These are phyloP conservation scores for Gautieria morchelliformis DNA, from an alignment of 768 basidiomycete genomes.

Conservation along the genomic window DNA sequence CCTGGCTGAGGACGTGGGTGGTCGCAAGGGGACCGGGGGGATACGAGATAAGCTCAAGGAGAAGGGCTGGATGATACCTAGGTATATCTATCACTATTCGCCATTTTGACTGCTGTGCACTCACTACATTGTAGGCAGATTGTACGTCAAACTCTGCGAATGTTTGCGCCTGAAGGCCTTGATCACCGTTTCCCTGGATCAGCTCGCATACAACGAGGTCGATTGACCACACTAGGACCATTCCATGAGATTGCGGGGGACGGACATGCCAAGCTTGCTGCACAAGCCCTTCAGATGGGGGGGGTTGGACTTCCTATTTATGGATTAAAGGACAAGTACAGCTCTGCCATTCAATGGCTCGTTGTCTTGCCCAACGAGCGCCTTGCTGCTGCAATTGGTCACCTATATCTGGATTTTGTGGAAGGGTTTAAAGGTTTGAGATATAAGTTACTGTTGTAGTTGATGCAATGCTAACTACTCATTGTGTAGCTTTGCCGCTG, in stretches of 20 bases:
- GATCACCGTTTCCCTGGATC: neutral
- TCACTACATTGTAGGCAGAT: neutral
- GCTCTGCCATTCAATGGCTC: constrained; percentile 12
- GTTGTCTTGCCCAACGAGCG: constrained; percentile 20
- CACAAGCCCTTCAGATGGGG: constrained; percentile 21
- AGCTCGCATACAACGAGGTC: neutral
- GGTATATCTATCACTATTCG: neutral
- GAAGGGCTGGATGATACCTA: neutral
- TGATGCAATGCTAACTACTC: neutral
- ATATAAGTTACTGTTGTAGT: neutral
- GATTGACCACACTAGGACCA: neutral
- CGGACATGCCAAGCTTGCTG: constrained; percentile 23
- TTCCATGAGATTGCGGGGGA: constrained; percentile 9
- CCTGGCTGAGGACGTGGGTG: neutral
- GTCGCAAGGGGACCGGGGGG: neutral
- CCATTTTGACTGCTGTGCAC: neutral
- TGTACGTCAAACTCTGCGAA: neutral
- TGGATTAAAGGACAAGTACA: constrained; percentile 22
- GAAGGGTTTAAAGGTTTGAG: constrained; percentile 19
- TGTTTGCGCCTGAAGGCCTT: neutral
- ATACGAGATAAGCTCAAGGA: neutral
- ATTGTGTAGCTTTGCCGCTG: constrained; percentile 17
- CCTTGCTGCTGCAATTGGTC: constrained; percentile 17
- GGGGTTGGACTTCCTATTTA: constrained; percentile 21
- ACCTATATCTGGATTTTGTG: constrained; percentile 25